Conservation (phyloP, 192 early-diverging fungal species). For the Backusella morwellensis region DNA sequence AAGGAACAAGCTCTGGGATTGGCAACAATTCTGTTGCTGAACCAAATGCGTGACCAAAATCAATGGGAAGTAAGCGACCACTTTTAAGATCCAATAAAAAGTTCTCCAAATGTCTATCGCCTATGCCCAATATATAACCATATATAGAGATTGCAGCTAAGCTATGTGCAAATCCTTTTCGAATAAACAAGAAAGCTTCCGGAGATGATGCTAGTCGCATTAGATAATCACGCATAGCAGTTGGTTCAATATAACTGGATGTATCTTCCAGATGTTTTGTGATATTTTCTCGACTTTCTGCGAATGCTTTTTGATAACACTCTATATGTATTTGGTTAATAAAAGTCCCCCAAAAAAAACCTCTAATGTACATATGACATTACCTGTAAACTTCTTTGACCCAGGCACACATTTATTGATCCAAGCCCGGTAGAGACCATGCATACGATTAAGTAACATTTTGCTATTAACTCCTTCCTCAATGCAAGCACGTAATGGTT, state of each 20-base stretch:
- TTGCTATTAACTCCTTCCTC: conserved; percentile 45
- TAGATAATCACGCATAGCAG: conserved; percentile 54
- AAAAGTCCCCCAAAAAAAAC: no score
- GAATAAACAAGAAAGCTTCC: conserved; percentile 68
- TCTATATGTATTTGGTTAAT: neutral
- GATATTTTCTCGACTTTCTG: conserved; percentile 48
- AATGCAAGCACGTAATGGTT: conserved; percentile 62
- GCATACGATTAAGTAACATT: conserved; percentile 37
- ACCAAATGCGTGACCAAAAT: conserved; percentile 86
- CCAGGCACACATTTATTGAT: conserved; percentile 29
- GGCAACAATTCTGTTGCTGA: conserved; percentile 76
- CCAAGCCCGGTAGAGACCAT: conserved; percentile 48
- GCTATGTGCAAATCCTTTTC: conserved; percentile 66
- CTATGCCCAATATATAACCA: conserved; percentile 76
- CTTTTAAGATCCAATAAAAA: conserved; percentile 67
- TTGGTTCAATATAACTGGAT: conserved; percentile 34
- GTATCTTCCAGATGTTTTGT: conserved; percentile 49
- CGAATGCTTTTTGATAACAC: conserved; percentile 60
- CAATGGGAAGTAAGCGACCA: conserved; percentile 70
- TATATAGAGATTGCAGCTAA: conserved; percentile 68
- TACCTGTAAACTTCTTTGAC: conserved; percentile 48
- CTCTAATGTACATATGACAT: neutral
- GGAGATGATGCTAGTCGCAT: conserved; percentile 62
- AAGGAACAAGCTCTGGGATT: conserved; percentile 76
- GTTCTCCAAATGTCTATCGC: conserved; percentile 81